Evolutionary conservation across 345 rosid genomes (phyloP), one percentile per base, ranked within the genome.

Genomic region (Salix koriyanagi): DNA sequence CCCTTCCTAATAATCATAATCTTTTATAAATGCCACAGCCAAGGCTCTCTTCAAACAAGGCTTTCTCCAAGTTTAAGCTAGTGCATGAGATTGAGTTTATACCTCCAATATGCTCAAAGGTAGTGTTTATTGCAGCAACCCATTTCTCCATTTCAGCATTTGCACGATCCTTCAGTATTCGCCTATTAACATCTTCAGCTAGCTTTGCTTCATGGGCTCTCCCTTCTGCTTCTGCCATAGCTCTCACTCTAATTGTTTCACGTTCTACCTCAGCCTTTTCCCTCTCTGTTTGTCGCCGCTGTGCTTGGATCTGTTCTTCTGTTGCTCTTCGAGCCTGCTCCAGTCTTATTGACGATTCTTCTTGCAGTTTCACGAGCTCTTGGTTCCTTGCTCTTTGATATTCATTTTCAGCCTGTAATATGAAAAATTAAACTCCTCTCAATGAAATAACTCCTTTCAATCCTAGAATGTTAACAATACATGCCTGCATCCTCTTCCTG

Each of bases 151-250:
- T 82, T 84, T 96, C 99, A 76, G 98, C 99, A 89, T 90, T 92
- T 61, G 99, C 98, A 80, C 94, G 97, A 87, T 96, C 99, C 58
- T 91, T 69, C 37, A 96, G 91, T 39, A 96, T 87, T 81, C 97
- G 79, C 81, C 99, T 84, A 75, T 96, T 93, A 64, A 96, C 94
- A 69, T 96, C 99, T 79, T 96, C 99, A 76, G 97, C 89, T 65
- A 96, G 90, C 91, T 91, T 96, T 6, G 94, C 93, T 76, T 96
- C 99, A 83, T 92, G 97, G 34, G 97, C 98, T 82, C 99, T 91
- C 81, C 97, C 99, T 87, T 93, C 98, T 71, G 98, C 99, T 83
- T 96, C 98, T n/a, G 99, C 98, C 86, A 96, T 91, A 67, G 97
- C 94, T 85, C 85, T 89, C 76, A 93, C 96, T 75, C 91, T 85